Evolutionary conservation across 371 early-diverging fungal genomes (phyloP), one percentile per base, ranked within the genome.

Genomic region (Mortierella sp.): DNA sequence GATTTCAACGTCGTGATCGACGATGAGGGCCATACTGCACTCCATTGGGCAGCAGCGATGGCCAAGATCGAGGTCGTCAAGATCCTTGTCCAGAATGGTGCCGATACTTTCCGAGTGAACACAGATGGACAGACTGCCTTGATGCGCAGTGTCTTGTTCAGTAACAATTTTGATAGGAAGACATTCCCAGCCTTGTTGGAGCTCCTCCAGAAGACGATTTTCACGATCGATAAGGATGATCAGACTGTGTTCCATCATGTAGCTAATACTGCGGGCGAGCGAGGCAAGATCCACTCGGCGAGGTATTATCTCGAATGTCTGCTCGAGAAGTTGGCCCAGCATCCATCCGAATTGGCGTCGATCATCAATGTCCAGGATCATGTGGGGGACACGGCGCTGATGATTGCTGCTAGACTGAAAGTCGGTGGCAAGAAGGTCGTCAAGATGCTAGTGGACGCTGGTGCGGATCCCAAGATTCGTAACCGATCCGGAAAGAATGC

Each of bases 41-140:
- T 97, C 9, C 99, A 99, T 66, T 99, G 97, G 97, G 97, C 98
- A 0, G 94, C 96, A 1, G 94, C 97, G 12, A 87, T 98, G 69
- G 97, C 92, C 0, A 86, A 93, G 26, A 82, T 93, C 24, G 81
- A 89, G 26, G 83, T 94, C 4, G 86, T 97, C 37, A 84, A 88
- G 46, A 61, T 91, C 11, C 78, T 97, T 31, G 66, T 98, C 3
- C 82, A 86, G 24, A 87, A 87, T 32, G 92, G 93, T 0, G 94
- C 94, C 3, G 91, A 94, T 64, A 78, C 88, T 0, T 84, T 84
- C 49, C 76, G 84, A 23, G 84, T 88, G n/a, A 98, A 98, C 72
- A 83, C 86, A 57, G 84, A 84, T 26, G 97, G 97, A 4, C 94
- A 97, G 72, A 91, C 97, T 4, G 92, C 97, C 6, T 79, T 99